These are phyloP conservation scores for Aspergillus chevalieri DNA, from an alignment of 2,329 filamentous ascomycete genomes.

Conservation along the genomic window DNA sequence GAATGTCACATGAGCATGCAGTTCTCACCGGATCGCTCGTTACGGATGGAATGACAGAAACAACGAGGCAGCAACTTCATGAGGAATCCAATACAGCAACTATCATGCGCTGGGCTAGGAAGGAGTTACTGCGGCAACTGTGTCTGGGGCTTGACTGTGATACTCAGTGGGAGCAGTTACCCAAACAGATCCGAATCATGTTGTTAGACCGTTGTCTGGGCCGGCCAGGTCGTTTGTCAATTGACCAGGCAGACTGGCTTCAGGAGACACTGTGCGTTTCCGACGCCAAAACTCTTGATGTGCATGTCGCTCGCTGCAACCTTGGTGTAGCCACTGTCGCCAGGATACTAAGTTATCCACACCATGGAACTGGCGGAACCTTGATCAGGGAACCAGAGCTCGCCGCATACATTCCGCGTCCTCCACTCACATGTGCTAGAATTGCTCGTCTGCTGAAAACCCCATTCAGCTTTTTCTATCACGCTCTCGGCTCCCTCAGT, in stretches of 20 bases:
- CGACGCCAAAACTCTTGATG: conserved; percentile 31
- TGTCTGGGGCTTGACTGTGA: conserved; percentile 48
- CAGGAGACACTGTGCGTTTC: conserved; percentile 34
- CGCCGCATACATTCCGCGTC: conserved; percentile 22
- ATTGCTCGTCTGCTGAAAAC: conserved; percentile 22
- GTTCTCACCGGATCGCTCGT: conserved; percentile 29
- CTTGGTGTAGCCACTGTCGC: conserved; percentile 38
- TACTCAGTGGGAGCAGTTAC: conserved; percentile 47
- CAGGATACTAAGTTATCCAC: conserved; percentile 27
- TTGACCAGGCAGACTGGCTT: conserved; percentile 40
- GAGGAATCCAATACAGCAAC: conserved; percentile 33
- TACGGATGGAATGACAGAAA: conserved; percentile 28
- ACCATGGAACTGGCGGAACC: conserved; percentile 20
- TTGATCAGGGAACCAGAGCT: conserved; percentile 20
- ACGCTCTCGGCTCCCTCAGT: conserved; percentile 37
- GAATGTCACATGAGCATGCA: conserved; percentile 33
- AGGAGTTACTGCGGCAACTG: conserved; percentile 43
- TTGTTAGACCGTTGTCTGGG: conserved; percentile 44
- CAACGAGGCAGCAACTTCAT: conserved; percentile 26
- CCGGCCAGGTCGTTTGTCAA: conserved; percentile 34
- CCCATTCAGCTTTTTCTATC: conserved; percentile 38
- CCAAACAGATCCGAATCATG: conserved; percentile 40
- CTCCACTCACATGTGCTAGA: conserved; percentile 18
- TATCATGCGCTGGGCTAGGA: conserved; percentile 37
- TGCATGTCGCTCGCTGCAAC: conserved; percentile 46